Percentiles rank a stretch among this genome's conserved stretches.
Conservation (phyloP, 1,139 yeast species). For the Taiozyma onychis region DNA sequence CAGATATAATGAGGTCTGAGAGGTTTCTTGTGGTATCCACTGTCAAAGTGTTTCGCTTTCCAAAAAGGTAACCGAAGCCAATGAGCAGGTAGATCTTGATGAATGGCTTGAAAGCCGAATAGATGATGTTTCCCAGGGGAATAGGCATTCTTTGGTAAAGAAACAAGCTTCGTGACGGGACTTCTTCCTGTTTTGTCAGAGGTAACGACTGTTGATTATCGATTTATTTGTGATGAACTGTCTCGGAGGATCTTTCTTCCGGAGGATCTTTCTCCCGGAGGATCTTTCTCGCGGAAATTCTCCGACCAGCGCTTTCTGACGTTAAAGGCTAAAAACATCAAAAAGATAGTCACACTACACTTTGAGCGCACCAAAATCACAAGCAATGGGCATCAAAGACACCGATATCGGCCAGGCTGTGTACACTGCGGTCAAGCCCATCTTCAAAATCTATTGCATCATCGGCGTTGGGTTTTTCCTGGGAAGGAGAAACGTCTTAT, state of each 20-base stretch:
- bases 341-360: no score
- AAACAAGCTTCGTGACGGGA: no score
- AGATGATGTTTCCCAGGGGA: slow-evolving; percentile 63
- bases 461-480: slow-evolving; percentile 66
- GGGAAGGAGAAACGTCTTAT: slow-evolving; percentile 59
- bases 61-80: slow-evolving; percentile 61
- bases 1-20: slow-evolving; percentile 61
- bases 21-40: slow-evolving; percentile 72
- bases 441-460: slow-evolving; percentile 80
- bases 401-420: slow-evolving; percentile 59
- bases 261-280: background rate
- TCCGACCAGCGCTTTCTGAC: no score
- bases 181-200: no score
- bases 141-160: background rate
- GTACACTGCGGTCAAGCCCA: slow-evolving; percentile 84
- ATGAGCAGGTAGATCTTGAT: slow-evolving; percentile 79
- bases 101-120: slow-evolving; percentile 83
- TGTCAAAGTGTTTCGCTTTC: slow-evolving; percentile 62
- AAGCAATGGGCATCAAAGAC: background rate
- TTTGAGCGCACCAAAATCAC: no score
- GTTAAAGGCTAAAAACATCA: background rate
- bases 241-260: background rate
- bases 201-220: background rate
- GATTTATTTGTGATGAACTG: background rate
- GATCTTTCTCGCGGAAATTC: background rate